Evolutionary conservation across 352 stramenopile genomes (phyloP).

Genomic region (Phytophthora pini): DNA sequence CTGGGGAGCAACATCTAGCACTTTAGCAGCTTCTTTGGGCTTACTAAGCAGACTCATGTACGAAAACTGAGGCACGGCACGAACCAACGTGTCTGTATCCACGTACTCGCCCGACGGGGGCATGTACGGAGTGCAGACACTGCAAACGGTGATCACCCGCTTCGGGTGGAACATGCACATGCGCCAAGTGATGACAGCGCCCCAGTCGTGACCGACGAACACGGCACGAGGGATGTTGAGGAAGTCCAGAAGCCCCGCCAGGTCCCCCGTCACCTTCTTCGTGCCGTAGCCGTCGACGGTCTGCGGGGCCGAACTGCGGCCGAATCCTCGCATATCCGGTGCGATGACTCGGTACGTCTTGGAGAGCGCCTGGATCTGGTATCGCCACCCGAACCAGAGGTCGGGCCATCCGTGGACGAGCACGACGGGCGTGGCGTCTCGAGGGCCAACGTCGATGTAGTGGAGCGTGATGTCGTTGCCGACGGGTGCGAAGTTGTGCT

Average conservation of each 20-base stretch:
- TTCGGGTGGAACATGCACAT: slow-evolving; percentile 72
- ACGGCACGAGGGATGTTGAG: slow-evolving; percentile 67
- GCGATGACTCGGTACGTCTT: slow-evolving; percentile 63
- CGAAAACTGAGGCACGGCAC: slow-evolving; percentile 57
- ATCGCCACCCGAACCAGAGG: slow-evolving; percentile 74
- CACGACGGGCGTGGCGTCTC: slow-evolving; percentile 57
- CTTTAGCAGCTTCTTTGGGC: slow-evolving; percentile 37
- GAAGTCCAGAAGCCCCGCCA: slow-evolving; percentile 57
- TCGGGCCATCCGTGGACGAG: slow-evolving; percentile 81
- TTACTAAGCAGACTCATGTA: slow-evolving; percentile 69
- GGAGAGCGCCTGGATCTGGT: slow-evolving; percentile 65
- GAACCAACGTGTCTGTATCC: slow-evolving; percentile 48
- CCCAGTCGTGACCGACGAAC: slow-evolving; percentile 79
- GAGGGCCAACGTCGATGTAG: slow-evolving; percentile 68
- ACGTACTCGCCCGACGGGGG: slow-evolving; percentile 51
- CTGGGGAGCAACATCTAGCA: slow-evolving; percentile 45
- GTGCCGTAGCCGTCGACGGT: slow-evolving; percentile 51
- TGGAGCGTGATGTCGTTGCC: slow-evolving; percentile 51
- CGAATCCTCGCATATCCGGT: slow-evolving; percentile 61
- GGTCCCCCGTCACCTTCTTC: slow-evolving; percentile 60
- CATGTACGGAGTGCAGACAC: slow-evolving; percentile 71
- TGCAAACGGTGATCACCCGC: slow-evolving; percentile 52
- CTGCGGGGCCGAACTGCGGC: slow-evolving; percentile 49
- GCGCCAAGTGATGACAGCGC: slow-evolving; percentile 58
- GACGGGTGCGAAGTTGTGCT: slow-evolving; percentile 36